These are phyloP conservation scores for Colletotrichum gloeosporioides DNA, from an alignment of 2,329 filamentous ascomycete species.

Conservation along the genomic window DNA sequence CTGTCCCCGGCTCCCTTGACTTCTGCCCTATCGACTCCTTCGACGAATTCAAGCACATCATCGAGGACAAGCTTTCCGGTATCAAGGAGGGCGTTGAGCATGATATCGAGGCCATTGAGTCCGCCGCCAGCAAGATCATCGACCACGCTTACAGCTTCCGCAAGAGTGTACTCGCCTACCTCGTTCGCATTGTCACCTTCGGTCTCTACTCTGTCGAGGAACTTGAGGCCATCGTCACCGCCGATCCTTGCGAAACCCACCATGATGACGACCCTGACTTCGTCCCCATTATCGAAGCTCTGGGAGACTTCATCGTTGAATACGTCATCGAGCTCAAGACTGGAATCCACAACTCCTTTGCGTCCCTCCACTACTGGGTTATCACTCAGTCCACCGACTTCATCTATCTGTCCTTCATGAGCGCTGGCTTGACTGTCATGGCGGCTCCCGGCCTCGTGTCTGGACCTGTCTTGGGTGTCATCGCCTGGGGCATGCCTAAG, in stretches of 20 bases:
- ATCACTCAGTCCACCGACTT: background rate
- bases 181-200: background rate
- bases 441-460: background rate
- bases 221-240: background rate
- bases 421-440: background rate
- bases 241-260: fast-evolving
- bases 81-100: background rate
- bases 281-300: background rate
- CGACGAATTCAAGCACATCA: background rate
- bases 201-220: background rate
- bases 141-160: background rate
- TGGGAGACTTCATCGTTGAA: background rate
- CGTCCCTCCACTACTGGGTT: fast-evolving
- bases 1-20: fast-evolving
- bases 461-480: background rate
- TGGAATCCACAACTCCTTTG: background rate
- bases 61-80: background rate
- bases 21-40: background rate
- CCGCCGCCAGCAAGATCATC: background rate
- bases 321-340: background rate
- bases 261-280: background rate
- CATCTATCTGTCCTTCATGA: background rate
- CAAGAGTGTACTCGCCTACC: fast-evolving
- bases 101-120: background rate
- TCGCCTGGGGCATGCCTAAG: background rate